Conservation (phyloP, 495 filamentous ascomycete species). For the Chaetomium cochliodes region DNA sequence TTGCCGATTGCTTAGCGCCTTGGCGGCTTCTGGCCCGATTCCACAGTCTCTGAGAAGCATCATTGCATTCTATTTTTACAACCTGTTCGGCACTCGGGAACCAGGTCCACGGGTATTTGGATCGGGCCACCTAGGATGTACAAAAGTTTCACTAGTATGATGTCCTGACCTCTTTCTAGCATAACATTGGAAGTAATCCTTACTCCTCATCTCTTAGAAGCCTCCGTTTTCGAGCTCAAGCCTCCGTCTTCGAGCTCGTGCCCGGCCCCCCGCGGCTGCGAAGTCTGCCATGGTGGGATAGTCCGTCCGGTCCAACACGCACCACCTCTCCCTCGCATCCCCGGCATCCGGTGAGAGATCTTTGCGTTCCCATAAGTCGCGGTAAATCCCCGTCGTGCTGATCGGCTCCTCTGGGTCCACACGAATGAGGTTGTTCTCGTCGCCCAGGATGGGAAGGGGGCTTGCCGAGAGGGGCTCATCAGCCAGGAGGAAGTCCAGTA, state of each 20-base stretch:
- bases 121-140: too few species aligned
- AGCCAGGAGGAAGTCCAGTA: conserved; percentile 28
- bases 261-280: neutral
- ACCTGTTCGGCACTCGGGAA: too few species aligned
- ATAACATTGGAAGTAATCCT: too few species aligned
- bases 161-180: too few species aligned
- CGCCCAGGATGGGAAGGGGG: conserved; percentile 26
- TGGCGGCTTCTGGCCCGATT: too few species aligned
- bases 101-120: too few species aligned
- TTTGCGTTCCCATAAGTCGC: conserved; percentile 31
- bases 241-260: neutral
- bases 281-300: neutral
- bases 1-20: too few species aligned
- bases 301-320: neutral
- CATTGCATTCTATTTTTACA: too few species aligned
- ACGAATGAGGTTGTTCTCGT: conserved; percentile 22
- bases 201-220: too few species aligned
- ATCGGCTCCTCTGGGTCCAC: conserved; percentile 25
- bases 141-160: too few species aligned
- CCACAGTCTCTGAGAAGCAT: too few species aligned
- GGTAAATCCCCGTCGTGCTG: conserved; percentile 18
- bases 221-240: too few species aligned
- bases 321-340: neutral
- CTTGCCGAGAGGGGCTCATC: conserved; percentile 1
- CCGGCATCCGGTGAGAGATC: neutral